Evolutionary conservation across 2,329 filamentous ascomycete genomes (phyloP).

Genomic region (Septoria linicola): DNA sequence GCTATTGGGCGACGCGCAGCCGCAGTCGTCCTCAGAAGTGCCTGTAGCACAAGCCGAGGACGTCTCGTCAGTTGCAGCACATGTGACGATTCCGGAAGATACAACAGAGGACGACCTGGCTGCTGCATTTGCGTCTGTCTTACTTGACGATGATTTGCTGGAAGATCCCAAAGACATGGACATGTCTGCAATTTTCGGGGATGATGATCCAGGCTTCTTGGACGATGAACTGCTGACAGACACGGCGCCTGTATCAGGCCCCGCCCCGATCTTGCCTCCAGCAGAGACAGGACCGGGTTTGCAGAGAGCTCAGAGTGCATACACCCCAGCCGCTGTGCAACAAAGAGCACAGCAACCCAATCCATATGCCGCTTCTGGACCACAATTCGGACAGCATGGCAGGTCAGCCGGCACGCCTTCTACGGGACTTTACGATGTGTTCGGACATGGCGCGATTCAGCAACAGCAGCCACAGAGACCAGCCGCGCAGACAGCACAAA

Average conservation of each 20-base stretch:
- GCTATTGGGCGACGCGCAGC: constrained; percentile 16
- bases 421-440: constrained; percentile 37
- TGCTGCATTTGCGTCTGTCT: constrained; percentile 78
- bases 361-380: constrained; percentile 27
- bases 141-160: constrained; percentile 62
- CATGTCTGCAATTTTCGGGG: constrained; percentile 67
- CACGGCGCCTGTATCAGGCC: constrained; percentile 7
- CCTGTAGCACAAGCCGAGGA: constrained; percentile 15
- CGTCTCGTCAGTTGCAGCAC: constrained; percentile 12
- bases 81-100: constrained; percentile 10
- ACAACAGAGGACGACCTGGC: constrained; percentile 62
- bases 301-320: constrained; percentile 19
- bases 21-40: background rate
- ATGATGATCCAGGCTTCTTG: constrained; percentile 82
- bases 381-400: constrained; percentile 26
- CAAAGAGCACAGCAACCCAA: constrained; percentile 14
- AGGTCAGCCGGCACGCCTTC: constrained; percentile 36
- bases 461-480: constrained; percentile 42
- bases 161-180: constrained; percentile 51
- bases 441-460: constrained; percentile 26
- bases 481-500: constrained; percentile 60
- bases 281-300: constrained; percentile 14
- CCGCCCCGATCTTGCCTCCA: constrained; percentile 12
- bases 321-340: constrained; percentile 17
- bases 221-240: constrained; percentile 57